A percentile compares a stretch with the other conserved stretches of the same genome.
Conservation (phyloP, 352 stramenopile genomes). For the Pilasporangium apinafurcum region DNA sequence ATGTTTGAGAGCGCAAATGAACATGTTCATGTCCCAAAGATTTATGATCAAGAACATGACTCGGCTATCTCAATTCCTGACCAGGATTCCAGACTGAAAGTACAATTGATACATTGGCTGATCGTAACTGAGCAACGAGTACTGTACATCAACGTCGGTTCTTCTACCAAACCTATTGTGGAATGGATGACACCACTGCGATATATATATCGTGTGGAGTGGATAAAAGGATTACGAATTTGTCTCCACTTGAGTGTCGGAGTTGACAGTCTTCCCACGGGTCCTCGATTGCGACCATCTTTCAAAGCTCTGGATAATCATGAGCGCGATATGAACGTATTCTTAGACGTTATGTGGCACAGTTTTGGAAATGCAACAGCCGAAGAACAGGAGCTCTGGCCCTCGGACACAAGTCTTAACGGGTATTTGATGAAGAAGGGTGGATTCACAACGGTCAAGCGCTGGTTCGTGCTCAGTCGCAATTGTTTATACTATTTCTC, state of each 20-base stretch:
- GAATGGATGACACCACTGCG: slow-evolving; percentile 88
- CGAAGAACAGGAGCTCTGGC: slow-evolving; percentile 85
- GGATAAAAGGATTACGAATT: slow-evolving; percentile 51
- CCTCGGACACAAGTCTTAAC: slow-evolving; percentile 84
- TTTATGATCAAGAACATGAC: no score
- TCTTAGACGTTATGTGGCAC: slow-evolving; percentile 85
- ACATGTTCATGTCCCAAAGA: slow-evolving; percentile 42
- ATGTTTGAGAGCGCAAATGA: slow-evolving; percentile 83
- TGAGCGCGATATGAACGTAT: slow-evolving; percentile 83
- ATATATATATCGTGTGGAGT: slow-evolving; percentile 82
- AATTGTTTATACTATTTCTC: slow-evolving; percentile 89
- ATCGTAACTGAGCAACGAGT: slow-evolving; percentile 85
- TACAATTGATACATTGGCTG: slow-evolving; percentile 79
- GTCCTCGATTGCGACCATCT: slow-evolving; percentile 60
- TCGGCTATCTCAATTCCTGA: no score
- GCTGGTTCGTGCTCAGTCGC: slow-evolving; percentile 85
- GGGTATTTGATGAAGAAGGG: slow-evolving; percentile 81
- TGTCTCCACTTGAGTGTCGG: slow-evolving; percentile 78
- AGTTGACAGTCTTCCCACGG: slow-evolving; percentile 79
- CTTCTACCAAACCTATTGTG: slow-evolving; percentile 65
- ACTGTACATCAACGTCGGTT: slow-evolving; percentile 83
- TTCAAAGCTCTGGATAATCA: slow-evolving; percentile 67
- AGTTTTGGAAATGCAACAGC: slow-evolving; percentile 77
- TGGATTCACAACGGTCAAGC: slow-evolving; percentile 70
- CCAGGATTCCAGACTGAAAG: slow-evolving; percentile 33